Base-by-base conservation (phyloP, 352 stramenopile species). In the Albugo candida region DNA sequence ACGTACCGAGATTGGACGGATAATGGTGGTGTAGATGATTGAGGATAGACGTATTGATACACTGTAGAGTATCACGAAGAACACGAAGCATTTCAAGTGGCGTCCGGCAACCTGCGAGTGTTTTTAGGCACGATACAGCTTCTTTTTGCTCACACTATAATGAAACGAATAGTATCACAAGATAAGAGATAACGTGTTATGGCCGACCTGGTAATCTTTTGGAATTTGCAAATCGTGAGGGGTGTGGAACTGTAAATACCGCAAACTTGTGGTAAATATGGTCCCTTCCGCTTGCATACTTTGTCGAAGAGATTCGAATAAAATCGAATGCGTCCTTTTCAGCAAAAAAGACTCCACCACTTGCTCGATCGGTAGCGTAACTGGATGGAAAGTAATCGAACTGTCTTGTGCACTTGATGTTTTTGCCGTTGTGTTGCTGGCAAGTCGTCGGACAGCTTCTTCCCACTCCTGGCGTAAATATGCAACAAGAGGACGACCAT, bases 311-410 rank as follows among this genome's bases (percentile, higher is more conserved):
- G 81, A 54, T 18, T 50, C 52, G 17, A 87, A 83, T 37, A 84
- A 52, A 11, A 62, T 45, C 11, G 63, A 56, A 36, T 87, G 72
- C 13, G 83, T 48, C 49, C 71, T 56, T 52, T 84, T 71, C 63
- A 83, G 80, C 47, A 87, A 52, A 51, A 83, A 87, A 53, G 70
- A 84, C 63, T 87, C 75, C 37, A 84, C 68, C 2, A 83, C 71
- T 13, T 87, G 75, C 24, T 83, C 66, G 43, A 84, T 81, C 55
- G 76, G 70, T 20, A 87, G 48, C 36, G 74, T 45, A 31, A 8
- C 24, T 31, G 24, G 24, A 14, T 38, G 45, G 14, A 38, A 34
- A 42, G 83, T 68, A 12, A 49, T 62, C 20, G 49, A 41, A 52
- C 40, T 46, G 54, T 13, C 52, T 48, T 40, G 51, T 52, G 18